phyloP scores from a whole-genome alignment of 2,329 filamentous ascomycete species.

The Pleoardoris graminearum region DNA sequence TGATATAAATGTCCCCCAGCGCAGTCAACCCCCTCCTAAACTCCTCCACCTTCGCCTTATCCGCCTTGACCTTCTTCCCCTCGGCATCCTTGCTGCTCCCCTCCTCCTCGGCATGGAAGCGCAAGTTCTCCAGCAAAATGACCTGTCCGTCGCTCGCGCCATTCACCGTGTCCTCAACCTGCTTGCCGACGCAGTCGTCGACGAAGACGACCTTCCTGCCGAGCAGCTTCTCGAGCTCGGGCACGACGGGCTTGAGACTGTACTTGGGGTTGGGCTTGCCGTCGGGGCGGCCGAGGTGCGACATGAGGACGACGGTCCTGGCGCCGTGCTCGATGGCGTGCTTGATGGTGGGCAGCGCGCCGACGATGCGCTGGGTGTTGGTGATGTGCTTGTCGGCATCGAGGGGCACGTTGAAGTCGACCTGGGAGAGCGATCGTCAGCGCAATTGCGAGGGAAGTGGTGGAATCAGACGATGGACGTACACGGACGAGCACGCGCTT shows the following conservation, averaged over 20 bases:
- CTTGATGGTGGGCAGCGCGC: constrained; percentile 93
- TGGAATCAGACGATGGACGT: constrained; percentile 50
- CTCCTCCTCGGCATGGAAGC: constrained; percentile 98
- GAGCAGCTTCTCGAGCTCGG: constrained; percentile 89
- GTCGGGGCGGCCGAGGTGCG: constrained; percentile 93
- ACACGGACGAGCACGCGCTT: constrained; percentile 98
- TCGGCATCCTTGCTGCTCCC: constrained; percentile 91
- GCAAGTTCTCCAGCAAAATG: constrained; percentile 93
- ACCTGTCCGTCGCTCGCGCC: constrained; percentile 80
- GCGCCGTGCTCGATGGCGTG: constrained; percentile 87
- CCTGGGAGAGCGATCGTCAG: constrained; percentile 65
- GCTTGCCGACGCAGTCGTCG: constrained; percentile 84
- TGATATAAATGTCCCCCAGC: constrained; percentile 94
- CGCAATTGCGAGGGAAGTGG: neutral
- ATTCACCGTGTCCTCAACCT: constrained; percentile 88
- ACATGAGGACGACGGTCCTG: constrained; percentile 95
- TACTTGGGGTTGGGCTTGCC: constrained; percentile 90
- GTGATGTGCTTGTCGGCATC: constrained; percentile 91
- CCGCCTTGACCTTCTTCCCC: constrained; percentile 97
- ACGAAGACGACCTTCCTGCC: constrained; percentile 84
- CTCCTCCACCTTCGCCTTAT: constrained; percentile 86
- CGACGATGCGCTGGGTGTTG: constrained; percentile 97
- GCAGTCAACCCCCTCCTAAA: constrained; percentile 96
- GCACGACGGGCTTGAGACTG: constrained; percentile 87
- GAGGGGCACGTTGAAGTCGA: constrained; percentile 99